A percentile compares a stretch with the other conserved stretches of the same genome.
These are phyloP conservation scores for Cryptosporidium sp. DNA, from an alignment of 169 alveolate genomes.

Conservation along the genomic window DNA sequence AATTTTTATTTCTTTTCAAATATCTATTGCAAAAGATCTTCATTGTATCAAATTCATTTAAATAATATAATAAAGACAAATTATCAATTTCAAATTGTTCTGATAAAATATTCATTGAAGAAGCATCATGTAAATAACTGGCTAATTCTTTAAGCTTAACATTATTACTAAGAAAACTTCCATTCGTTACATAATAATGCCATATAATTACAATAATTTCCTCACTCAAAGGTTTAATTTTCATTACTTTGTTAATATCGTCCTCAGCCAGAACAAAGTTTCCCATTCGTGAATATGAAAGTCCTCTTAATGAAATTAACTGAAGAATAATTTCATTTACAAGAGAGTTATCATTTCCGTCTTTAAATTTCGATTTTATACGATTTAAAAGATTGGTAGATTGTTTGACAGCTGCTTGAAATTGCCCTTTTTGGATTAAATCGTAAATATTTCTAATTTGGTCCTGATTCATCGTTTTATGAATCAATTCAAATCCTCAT, in stretches of 20 bases:
- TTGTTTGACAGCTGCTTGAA: slow-evolving; percentile 19
- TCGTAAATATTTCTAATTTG: slow-evolving; percentile 45
- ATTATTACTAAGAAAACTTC: background rate
- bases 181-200: slow-evolving; percentile 53
- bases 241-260: slow-evolving; percentile 26
- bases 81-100: slow-evolving; percentile 55
- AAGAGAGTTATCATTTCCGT: background rate
- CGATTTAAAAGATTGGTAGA: slow-evolving; percentile 12
- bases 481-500: background rate
- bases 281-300: slow-evolving; percentile 38
- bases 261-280: slow-evolving; percentile 3
- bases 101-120: background rate
- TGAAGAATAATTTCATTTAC: background rate
- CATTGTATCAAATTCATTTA: slow-evolving; percentile 13
- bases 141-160: slow-evolving; percentile 3
- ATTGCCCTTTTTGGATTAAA: slow-evolving; percentile 53
- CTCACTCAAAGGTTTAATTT: slow-evolving; percentile 20
- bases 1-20: slow-evolving; percentile 7
- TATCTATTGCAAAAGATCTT: slow-evolving; percentile 26
- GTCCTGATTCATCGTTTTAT: background rate
- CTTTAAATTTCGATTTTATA: slow-evolving; percentile 16
- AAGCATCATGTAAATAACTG: slow-evolving; percentile 11
- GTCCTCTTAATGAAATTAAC: slow-evolving; percentile 32
- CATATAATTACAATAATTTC: slow-evolving; percentile 39
- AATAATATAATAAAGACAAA: slow-evolving; percentile 41